phyloP scores from a whole-genome alignment of 1,284 basidiomycete species.

The Takashimella koratensis region DNA sequence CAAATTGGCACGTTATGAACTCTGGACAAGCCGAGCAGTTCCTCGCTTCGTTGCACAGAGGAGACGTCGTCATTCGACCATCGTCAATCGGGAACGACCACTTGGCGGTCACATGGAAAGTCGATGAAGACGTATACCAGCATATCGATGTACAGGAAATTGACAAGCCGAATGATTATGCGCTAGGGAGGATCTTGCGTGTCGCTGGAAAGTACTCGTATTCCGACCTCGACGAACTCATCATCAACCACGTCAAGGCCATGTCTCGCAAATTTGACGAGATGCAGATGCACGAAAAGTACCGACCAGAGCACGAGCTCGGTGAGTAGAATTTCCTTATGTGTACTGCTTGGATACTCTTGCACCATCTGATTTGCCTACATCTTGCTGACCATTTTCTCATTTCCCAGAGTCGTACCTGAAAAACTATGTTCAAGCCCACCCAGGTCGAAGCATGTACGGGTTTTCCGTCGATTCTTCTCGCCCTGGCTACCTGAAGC shows the following conservation, averaged over 20 bases:
- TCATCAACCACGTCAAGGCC: conserved; percentile 94
- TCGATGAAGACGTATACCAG: conserved; percentile 93
- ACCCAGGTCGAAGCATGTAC: conserved; percentile 91
- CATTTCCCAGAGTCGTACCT: conserved; percentile 68
- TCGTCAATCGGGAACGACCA: conserved; percentile 93
- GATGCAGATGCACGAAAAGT: conserved; percentile 93
- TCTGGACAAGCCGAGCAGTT: conserved; percentile 84
- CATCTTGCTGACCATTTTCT: not conserved
- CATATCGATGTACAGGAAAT: conserved; percentile 93
- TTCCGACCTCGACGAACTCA: conserved; percentile 93
- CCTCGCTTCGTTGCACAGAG: conserved; percentile 84
- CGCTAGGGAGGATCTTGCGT: conserved; percentile 67
- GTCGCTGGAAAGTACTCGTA: conserved; percentile 80
- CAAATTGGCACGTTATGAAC: conserved; percentile 97
- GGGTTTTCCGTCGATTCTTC: conserved; percentile 90
- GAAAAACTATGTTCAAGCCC: conserved; percentile 85
- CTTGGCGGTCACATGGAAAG: conserved; percentile 98
- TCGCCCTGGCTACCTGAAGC: conserved; percentile 85
- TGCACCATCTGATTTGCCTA: not conserved
- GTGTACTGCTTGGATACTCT: not conserved
- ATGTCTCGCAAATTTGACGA: conserved; percentile 93
- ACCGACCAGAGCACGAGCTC: conserved; percentile 83
- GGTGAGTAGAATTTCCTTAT: conserved; percentile 64
- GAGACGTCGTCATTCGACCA: conserved; percentile 92
- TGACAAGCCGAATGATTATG: conserved; percentile 62